Evolutionary conservation across 495 filamentous ascomycete genomes (phyloP), one percentile per base, ranked within the genome.

Genomic region (Lindgomyces ingoldianus): DNA sequence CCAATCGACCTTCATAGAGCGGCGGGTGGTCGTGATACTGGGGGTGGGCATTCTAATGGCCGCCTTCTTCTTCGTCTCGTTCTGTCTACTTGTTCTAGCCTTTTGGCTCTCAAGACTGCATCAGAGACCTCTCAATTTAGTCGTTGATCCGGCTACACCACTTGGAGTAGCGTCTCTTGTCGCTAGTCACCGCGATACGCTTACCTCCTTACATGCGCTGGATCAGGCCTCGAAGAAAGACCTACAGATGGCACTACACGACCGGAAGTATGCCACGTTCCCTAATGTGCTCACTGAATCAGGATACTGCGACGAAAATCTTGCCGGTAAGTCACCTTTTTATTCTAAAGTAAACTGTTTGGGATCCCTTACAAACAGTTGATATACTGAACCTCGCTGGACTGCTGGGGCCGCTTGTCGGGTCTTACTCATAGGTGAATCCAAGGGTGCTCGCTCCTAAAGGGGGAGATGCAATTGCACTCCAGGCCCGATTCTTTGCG

Each of bases 1-100:
- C 25, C 48, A 52, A 52, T 8, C 8, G 6, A 19, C 22, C 12
- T 24, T 52, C 22, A 14, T 10, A 16, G 48, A 52, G 25, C 18
- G 48, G 18, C 48, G 48, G 8, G 22, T 52, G 3, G 48, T 52
- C 25, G 12, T 52, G 16, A 27, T 52, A 3, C 11, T 8, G 11
- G 48, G 26, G 22, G 48, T 52, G 9, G 48, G 48, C 9, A 29
- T 52, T 18, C 9, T 29, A 22, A 24, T 57, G 33, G 54, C 54
- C 16, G 18, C 26, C n/a, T 24, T 57, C 39, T 57, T 57, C 24
- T 57, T 46, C 16, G 14, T 46, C 3, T 57, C 54, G 24, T 57
- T 46, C 24, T 25, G 8, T 4, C 54, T 57, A 4, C 19, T 57
- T 2, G 8, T 24, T 14, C 19, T 27, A 2, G 22, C 22, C 1